Conservation (phyloP, 768 basidiomycete species). For the Kwoniella dendrophila region DNA sequence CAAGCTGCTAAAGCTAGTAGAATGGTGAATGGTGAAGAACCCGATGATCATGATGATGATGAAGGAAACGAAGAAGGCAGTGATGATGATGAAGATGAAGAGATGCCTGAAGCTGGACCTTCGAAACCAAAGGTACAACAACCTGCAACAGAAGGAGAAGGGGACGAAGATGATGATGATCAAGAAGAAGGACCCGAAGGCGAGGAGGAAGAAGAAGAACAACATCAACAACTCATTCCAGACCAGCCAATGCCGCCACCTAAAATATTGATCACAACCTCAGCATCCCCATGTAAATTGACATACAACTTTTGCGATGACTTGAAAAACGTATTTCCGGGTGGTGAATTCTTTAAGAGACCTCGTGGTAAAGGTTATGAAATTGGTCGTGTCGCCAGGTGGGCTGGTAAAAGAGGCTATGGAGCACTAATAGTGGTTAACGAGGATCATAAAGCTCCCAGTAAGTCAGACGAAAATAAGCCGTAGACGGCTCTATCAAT, state of each 20-base stretch:
- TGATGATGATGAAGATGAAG: conserved; percentile 60
- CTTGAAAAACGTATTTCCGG: conserved; percentile 82
- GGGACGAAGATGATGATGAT: conserved; percentile 22
- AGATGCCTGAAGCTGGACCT: conserved; percentile 52
- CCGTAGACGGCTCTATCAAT: background rate
- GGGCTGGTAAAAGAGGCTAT: conserved; percentile 88
- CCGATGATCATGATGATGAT: conserved; percentile 49
- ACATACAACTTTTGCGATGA: conserved; percentile 95
- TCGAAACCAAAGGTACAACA: conserved; percentile 55
- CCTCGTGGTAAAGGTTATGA: conserved; percentile 90
- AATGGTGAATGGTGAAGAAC: conserved; percentile 63
- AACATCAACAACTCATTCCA: conserved; percentile 37
- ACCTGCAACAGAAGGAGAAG: conserved; percentile 16
- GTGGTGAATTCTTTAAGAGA: conserved; percentile 81
- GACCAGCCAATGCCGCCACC: conserved; percentile 64
- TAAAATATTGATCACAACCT: conserved; percentile 89
- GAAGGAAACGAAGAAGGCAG: conserved; percentile 60
- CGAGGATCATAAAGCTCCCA: conserved; percentile 90
- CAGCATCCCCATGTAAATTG: conserved; percentile 78
- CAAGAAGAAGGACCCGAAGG: conserved; percentile 60
- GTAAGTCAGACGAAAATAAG: conserved; percentile 63
- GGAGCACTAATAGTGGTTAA: conserved; percentile 90
- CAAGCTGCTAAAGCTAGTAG: conserved; percentile 55
- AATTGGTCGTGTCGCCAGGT: conserved; percentile 83
- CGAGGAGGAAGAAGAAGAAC: conserved; percentile 38